These are phyloP conservation scores for Lepidium aucheri DNA, from an alignment of 345 rosid genomes.

Conservation along the genomic window DNA sequence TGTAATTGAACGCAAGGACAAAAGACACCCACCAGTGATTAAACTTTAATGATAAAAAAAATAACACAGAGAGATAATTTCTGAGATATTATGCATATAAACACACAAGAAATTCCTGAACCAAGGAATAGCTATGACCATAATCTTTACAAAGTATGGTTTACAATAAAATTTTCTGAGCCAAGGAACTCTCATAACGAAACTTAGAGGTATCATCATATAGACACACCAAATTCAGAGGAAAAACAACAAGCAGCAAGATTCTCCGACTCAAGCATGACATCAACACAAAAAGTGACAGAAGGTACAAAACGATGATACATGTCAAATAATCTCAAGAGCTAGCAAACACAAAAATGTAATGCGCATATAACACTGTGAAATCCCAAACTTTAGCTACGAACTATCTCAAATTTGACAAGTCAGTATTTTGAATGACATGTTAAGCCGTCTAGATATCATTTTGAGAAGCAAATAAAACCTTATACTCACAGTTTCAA, in stretches of 20 bases:
- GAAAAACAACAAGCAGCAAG: background rate
- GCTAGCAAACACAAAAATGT: background rate
- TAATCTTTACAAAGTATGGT: background rate
- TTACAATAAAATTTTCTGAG: background rate
- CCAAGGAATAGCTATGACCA: background rate
- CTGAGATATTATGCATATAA: background rate
- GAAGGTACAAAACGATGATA: background rate
- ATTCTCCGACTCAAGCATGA: background rate
- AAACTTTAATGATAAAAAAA: background rate
- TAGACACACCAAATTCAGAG: background rate
- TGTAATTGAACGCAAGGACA: background rate
- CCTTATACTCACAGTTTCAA: background rate
- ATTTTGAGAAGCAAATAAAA: background rate
- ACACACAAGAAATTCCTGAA: background rate
- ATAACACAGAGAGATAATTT: background rate
- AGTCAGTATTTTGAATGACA: background rate
- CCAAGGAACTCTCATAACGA: background rate
- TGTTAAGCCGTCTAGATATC: too few species aligned
- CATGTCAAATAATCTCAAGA: background rate
- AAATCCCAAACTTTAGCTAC: background rate
- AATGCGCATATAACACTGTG: background rate
- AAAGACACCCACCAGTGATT: background rate
- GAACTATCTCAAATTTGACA: background rate
- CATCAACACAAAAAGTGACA: background rate
- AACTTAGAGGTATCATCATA: background rate